Evolutionary conservation across 2,329 filamentous ascomycete genomes (phyloP), one percentile per base, ranked within the genome.

Genomic region (Fusarium redolens): DNA sequence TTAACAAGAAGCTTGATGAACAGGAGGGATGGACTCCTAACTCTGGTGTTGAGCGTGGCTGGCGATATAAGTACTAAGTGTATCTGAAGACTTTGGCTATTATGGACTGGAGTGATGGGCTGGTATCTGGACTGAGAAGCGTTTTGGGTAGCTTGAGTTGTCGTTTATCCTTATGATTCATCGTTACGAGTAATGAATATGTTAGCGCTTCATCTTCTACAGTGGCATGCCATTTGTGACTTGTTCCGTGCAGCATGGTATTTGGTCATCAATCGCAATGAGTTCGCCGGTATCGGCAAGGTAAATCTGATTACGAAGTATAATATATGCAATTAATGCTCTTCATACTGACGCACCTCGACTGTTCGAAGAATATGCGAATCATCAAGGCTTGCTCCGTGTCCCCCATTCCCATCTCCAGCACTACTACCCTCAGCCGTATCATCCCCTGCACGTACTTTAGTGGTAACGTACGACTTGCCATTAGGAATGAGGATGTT

Each of bases 1-100:
- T 58, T 11, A 55, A 72, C 33, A 70, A 70, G 67, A 70, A 70
- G 50, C 61, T 70, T 10, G 68, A 70, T 20, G 68, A 70, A 15
- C 66, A 54, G 7, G 68, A 70, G 52, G 67, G 67, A 17, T 70
- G 68, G 68, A 61, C 66, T 4, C 45, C 50, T 12, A 70, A 65
- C 50, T 70, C 68, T 17, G 68, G 68, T 11, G 66, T 66, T 15
- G 68, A 70, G 44, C 61, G 67, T 12, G 68, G 68, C 41, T 70
- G 68, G 68, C 35, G 68, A 41, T 70, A 70, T 35, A 70, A 66
- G 50, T 70, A 70, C 43, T 70, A 58, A 33, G 31, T 15, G 25
- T 17, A 7, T 22, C 10, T 11, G 4, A 35, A 22, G 20, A 4
- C 7, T 18, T 31, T 38, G 10, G 17, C 4, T 7, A 45, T 7